phyloP scores from a whole-genome alignment of 306 rosid genomes.

The Astragalus membranaceus region DNA sequence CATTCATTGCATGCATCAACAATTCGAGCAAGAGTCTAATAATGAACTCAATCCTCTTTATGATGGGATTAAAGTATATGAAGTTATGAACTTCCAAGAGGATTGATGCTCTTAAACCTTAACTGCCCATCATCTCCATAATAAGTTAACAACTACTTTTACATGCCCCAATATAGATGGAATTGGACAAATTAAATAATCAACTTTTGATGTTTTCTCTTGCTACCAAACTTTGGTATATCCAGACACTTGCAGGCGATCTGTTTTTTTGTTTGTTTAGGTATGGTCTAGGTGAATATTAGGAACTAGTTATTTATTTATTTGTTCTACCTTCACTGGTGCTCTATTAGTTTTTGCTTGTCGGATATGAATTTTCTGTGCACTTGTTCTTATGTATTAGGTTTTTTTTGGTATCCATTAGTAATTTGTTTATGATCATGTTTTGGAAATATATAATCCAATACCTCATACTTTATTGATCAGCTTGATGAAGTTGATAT shows the following conservation, averaged over 20 bases:
- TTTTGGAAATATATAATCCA: constrained; percentile 8
- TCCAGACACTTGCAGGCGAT: neutral
- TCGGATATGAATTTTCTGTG: neutral
- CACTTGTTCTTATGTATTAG: neutral
- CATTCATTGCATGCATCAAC: neutral
- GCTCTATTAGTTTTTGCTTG: constrained; percentile 12
- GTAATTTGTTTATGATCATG: neutral
- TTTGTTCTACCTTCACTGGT: neutral
- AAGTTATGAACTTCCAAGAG: neutral
- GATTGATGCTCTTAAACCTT: neutral
- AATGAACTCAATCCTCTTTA: neutral
- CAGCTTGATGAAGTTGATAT: constrained; percentile 96
- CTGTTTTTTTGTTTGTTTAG: neutral
- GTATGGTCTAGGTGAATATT: neutral
- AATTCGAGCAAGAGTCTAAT: neutral
- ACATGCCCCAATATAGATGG: neutral
- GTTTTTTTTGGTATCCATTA: neutral
- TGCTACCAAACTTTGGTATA: neutral
- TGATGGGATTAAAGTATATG: neutral
- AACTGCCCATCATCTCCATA: neutral
- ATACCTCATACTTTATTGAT: constrained; percentile 18
- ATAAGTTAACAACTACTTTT: neutral
- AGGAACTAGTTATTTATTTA: constrained; percentile 12
- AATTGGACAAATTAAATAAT: neutral
- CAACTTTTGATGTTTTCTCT: neutral